Evolutionary conservation across 352 stramenopile genomes (phyloP).

Genomic region (Globisporangium lucens): DNA sequence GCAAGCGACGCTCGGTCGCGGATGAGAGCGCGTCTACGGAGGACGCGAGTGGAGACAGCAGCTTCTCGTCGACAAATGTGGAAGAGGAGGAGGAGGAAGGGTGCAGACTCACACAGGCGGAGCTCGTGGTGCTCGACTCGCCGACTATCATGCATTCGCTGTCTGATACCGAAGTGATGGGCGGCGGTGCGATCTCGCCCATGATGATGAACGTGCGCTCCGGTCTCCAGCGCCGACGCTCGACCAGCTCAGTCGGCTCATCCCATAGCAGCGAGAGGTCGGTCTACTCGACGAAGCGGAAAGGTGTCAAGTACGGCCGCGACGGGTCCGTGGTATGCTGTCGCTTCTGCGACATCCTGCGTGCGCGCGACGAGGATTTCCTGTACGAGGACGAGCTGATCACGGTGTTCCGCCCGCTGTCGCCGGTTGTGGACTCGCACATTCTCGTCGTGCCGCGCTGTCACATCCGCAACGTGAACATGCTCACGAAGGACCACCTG

Average conservation of each 20-base stretch:
- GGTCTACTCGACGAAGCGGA: constrained; percentile 49
- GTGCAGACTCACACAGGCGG: constrained; percentile 9
- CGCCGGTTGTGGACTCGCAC: constrained; percentile 66
- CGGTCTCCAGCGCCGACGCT: constrained; percentile 14
- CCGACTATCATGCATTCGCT: constrained; percentile 31
- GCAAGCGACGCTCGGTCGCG: background rate
- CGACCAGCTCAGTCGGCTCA: constrained; percentile 18
- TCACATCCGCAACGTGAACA: constrained; percentile 86
- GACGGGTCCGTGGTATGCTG: constrained; percentile 68
- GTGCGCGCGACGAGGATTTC: constrained; percentile 56
- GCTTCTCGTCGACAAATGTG: constrained; percentile 17
- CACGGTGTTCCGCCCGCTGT: constrained; percentile 72
- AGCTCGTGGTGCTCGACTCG: constrained; percentile 10
- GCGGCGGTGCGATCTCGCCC: constrained; percentile 19
- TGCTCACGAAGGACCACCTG: constrained; percentile 56
- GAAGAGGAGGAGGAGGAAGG: constrained; percentile 8
- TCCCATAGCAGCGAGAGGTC: constrained; percentile 22
- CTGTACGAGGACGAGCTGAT: constrained; percentile 80
- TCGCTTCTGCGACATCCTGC: constrained; percentile 84
- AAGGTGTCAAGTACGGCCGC: constrained; percentile 69
- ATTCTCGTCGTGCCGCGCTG: constrained; percentile 79
- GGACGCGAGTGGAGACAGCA: constrained; percentile 14
- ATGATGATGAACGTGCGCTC: background rate
- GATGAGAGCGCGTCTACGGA: constrained; percentile 1
- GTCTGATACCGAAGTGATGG: constrained; percentile 44